Conservation (phyloP, 108 stramenopile species). For the Epithemia pelagica region DNA sequence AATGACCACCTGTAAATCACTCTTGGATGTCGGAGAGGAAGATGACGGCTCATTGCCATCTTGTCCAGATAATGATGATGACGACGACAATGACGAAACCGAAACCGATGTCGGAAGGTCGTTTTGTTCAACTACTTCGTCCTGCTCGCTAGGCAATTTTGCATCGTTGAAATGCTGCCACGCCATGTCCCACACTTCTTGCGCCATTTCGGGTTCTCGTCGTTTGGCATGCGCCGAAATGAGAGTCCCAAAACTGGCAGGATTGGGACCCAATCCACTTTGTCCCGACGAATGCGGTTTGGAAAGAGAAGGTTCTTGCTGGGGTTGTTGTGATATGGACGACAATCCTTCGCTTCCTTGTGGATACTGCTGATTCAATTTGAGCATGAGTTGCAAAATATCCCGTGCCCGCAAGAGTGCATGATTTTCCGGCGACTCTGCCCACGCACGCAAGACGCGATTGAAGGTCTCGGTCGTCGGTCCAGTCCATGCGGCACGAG, state of each 20-base stretch:
- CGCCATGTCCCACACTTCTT: neutral
- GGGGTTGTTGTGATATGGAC: neutral
- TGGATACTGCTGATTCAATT: neutral
- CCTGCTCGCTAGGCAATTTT: neutral
- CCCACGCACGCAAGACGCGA: conserved; percentile 7
- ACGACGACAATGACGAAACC: neutral
- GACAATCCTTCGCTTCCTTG: too few relatives aligned
- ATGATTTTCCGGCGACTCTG: neutral
- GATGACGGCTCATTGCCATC: neutral
- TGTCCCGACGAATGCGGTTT: neutral
- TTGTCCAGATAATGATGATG: neutral
- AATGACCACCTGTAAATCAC: neutral
- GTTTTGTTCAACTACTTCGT: neutral
- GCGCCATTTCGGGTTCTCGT: neutral
- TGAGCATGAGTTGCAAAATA: neutral
- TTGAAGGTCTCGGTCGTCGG: conserved; percentile 4
- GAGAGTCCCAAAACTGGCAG: neutral
- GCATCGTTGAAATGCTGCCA: neutral
- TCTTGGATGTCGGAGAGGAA: neutral
- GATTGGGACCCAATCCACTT: neutral
- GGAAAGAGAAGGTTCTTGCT: neutral
- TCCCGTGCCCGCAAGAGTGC: neutral
- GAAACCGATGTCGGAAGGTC: neutral
- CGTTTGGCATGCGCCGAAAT: neutral
- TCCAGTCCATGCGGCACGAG: neutral